phyloP scores from a whole-genome alignment of 768 basidiomycete species.

The Hebeloma cylindrosporum region DNA sequence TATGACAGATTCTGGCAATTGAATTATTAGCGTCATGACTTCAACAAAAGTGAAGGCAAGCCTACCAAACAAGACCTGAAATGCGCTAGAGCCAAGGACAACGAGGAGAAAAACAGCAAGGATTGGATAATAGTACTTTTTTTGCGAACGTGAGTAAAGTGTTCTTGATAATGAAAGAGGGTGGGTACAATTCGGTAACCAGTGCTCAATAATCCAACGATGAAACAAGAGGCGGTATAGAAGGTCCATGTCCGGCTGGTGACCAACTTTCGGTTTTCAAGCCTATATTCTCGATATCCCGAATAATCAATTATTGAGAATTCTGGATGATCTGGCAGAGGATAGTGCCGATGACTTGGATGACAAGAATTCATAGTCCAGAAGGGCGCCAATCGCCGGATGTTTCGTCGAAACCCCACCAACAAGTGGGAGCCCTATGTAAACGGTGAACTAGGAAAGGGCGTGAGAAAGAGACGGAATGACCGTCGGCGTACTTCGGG shows the following conservation, averaged over 20 bases:
- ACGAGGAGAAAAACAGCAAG: not conserved
- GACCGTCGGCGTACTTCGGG: no score
- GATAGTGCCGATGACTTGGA: conserved; percentile 24
- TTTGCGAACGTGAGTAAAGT: conserved; percentile 1
- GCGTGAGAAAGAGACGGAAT: no score
- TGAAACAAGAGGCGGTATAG: conserved; percentile 19
- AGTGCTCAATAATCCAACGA: conserved; percentile 15
- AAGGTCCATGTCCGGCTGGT: conserved; percentile 23
- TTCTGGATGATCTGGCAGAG: conserved; percentile 46
- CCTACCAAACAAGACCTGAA: conserved; percentile 20
- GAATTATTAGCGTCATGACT: not conserved
- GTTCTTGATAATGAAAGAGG: no score
- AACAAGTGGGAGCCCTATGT: no score
- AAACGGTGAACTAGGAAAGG: no score
- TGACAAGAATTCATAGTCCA: no score
- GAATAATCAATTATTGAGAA: conserved; percentile 45
- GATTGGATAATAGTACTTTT: not conserved
- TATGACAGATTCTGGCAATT: conserved; percentile 63
- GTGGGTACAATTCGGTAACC: no score
- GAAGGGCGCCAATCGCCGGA: no score
- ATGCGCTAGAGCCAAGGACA: conserved; percentile 3
- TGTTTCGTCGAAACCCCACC: no score
- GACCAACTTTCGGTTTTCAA: conserved; percentile 51
- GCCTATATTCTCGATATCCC: conserved; percentile 58
- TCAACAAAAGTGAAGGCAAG: not conserved